Base-by-base conservation (phyloP, 169 alveolate genomes). In the Plasmodium billcollinsi region DNA sequence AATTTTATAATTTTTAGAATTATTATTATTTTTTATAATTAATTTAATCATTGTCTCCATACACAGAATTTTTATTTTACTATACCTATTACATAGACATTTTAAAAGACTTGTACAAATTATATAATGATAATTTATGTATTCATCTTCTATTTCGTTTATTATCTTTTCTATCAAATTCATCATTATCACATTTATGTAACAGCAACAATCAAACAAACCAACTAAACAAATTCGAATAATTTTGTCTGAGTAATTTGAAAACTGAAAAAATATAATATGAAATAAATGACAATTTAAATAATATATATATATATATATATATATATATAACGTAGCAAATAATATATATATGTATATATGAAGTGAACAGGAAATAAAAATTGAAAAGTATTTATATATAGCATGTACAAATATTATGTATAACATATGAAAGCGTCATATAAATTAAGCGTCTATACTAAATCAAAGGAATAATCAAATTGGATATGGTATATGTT, bases 51-150 rank as follows among this genome's bases (percentile, higher is more conserved):
- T 56, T 1, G 76, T 76, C 14, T 76, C 24, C 69, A 76, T 45
- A 45, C 89, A 76, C 50, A 63, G 63, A 43, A 76, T 76, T 50
- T 76, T 76, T 33, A 76, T 70, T 15, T 65, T 76, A 47, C 89
- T 76, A 43, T 76, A 63, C n/a, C 52, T 76, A 72, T 76, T 76
- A 18, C 89, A 76, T 3, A 76, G 52, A n/a, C 89, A 76, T 14
- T 76, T 76, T 18, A 76, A 45, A 15, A 76, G 52, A 21, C 89
- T 47, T 2, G 76, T 65, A 45, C 89, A 63, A 58, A 76, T 76
- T 26, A 76, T 65, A 58, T 76, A 76, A 58, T 62, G 69, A 21
- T 76, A 76, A 26, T 65, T 76, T 43, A 76, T 58, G 49, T 63
- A 76, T 8, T 47, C 24, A 18, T 76, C 76, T 49, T 76, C 89